Conservation (phyloP, 768 basidiomycete species). For the Boletus subparvulus region DNA sequence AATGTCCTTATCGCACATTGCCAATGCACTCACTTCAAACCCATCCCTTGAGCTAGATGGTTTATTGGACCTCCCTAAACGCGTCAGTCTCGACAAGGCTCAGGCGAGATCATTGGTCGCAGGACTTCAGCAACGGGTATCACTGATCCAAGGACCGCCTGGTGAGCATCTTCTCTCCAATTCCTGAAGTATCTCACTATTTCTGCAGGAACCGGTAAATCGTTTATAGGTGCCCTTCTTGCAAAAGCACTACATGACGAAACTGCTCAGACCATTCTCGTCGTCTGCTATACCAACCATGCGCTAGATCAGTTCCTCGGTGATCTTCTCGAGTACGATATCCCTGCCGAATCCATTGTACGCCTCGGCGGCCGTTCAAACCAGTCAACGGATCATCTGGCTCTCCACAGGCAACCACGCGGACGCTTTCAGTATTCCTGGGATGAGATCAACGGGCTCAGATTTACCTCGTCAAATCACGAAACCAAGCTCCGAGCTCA, state of each 20-base stretch:
- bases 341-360: slow-evolving; percentile 49
- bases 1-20: slow-evolving; percentile 8
- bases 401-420: slow-evolving; percentile 31
- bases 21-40: slow-evolving; percentile 29
- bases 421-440: not conserved
- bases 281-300: slow-evolving; percentile 73
- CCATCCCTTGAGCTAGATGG: slow-evolving; percentile 39
- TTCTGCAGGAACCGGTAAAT: slow-evolving; percentile 64
- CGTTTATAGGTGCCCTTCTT: slow-evolving; percentile 64
- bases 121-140: slow-evolving; percentile 53
- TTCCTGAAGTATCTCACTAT: not conserved
- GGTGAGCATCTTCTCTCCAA: slow-evolving; percentile 37
- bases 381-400: slow-evolving; percentile 42
- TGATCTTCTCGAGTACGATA: slow-evolving; percentile 56
- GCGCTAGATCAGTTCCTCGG: slow-evolving; percentile 69
- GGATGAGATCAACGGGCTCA: slow-evolving; percentile 18
- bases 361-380: slow-evolving; percentile 59
- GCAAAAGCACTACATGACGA: slow-evolving; percentile 56
- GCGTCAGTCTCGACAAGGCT: slow-evolving; percentile 49
- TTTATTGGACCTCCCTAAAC: slow-evolving; percentile 35
- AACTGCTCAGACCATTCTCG: slow-evolving; percentile 50
- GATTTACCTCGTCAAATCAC: slow-evolving; percentile 36
- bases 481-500: slow-evolving; percentile 20
- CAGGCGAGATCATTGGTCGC: slow-evolving; percentile 48
- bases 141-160: slow-evolving; percentile 70